Evolutionary conservation across 257 asterid genomes (phyloP).

Genomic region (Solanum microdontum): DNA sequence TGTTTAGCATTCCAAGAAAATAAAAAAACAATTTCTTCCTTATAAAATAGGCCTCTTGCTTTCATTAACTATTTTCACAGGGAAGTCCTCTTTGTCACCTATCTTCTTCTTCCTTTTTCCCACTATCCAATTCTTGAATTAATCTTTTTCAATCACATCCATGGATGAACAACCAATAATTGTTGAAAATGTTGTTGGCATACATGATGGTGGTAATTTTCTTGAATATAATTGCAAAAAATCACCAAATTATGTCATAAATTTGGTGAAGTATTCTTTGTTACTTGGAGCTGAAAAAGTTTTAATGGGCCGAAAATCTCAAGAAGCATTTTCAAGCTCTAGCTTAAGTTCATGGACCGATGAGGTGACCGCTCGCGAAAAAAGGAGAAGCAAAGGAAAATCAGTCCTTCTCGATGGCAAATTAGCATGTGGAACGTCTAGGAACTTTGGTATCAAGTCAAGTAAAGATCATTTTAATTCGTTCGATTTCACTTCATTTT

Average conservation of each 20-base stretch:
- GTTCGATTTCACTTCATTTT: conserved; percentile 12
- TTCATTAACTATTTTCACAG: neutral
- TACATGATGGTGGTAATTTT: too few relatives aligned
- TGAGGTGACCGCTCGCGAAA: neutral
- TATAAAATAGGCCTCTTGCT: conserved; percentile 14
- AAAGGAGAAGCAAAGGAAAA: neutral
- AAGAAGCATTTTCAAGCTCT: neutral
- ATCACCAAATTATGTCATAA: conserved; percentile 5
- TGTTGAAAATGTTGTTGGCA: neutral
- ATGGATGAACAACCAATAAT: conserved; percentile 27
- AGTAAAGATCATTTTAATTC: neutral
- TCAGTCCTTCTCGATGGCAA: neutral
- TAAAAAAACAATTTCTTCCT: neutral
- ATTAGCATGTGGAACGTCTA: conserved; percentile 4
- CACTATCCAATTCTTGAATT: neutral
- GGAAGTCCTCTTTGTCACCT: conserved; percentile 2
- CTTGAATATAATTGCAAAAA: neutral
- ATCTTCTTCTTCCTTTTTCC: neutral
- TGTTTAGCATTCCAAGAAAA: conserved; percentile 34
- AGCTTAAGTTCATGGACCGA: neutral
- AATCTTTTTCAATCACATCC: conserved; percentile 8
- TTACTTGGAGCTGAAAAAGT: conserved; percentile 43
- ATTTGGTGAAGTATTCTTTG: conserved; percentile 12
- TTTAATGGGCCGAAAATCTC: conserved; percentile 25
- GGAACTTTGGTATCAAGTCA: neutral